Evolutionary conservation across 2,329 filamentous ascomycete genomes (phyloP).

Genomic region (Epichloe hybrida): DNA sequence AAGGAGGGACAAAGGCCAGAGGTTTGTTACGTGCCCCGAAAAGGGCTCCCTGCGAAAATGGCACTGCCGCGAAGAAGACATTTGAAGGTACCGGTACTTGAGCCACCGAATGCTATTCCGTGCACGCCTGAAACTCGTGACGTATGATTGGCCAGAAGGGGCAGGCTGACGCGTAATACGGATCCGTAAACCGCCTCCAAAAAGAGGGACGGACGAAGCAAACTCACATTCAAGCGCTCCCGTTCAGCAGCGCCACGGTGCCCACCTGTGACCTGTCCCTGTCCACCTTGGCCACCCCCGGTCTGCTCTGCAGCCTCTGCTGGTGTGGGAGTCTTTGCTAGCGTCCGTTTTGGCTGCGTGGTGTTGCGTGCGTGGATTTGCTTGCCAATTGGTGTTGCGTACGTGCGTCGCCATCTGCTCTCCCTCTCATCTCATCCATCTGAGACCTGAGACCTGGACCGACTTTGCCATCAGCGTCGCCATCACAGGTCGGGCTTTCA

Average conservation of each 20-base stretch:
- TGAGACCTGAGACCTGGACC: background rate
- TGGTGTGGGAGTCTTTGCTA: too few relatives aligned
- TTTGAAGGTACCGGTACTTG: constrained; percentile 3
- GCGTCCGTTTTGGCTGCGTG: too few relatives aligned
- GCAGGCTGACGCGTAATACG: constrained; percentile 27
- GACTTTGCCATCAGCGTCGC: background rate
- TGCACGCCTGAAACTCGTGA: background rate
- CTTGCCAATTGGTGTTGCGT: background rate
- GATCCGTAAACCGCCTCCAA: constrained; percentile 20
- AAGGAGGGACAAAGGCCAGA: background rate
- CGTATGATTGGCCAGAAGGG: constrained; percentile 17
- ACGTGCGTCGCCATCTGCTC: background rate
- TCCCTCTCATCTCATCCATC: background rate
- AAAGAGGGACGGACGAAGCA: constrained; percentile 3
- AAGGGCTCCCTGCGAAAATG: too few relatives aligned
- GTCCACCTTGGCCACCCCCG: background rate
- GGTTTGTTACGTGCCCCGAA: too few relatives aligned
- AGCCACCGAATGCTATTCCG: background rate
- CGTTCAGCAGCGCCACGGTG: background rate
- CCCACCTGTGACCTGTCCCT: background rate
- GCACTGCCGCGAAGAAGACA: background rate
- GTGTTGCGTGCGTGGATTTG: background rate
- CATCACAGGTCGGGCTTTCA: background rate
- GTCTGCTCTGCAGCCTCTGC: too few relatives aligned
- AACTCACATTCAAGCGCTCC: background rate